Evolutionary conservation across 106 monocot genomes (phyloP).

Genomic region (Hemerocallis citrina): DNA sequence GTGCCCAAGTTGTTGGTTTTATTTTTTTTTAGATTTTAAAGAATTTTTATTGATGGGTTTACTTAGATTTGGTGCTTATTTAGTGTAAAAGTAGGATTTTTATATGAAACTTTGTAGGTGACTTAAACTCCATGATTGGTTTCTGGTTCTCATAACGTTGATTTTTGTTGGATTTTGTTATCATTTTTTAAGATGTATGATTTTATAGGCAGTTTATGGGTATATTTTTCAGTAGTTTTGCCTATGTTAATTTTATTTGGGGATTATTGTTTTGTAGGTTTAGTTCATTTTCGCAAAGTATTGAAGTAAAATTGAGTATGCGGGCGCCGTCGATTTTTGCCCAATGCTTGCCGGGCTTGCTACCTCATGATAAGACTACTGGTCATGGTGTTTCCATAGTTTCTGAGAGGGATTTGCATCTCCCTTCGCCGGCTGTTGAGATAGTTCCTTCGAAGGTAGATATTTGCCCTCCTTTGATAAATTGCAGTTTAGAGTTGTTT

Average conservation of each 20-base stretch:
- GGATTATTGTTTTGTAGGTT: not conserved
- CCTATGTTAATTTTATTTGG: not conserved
- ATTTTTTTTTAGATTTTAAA: too few species aligned
- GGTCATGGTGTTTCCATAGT: slow-evolving; percentile 31
- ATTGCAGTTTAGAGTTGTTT: too few species aligned
- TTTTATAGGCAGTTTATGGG: not conserved
- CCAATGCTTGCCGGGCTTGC: slow-evolving; percentile 54
- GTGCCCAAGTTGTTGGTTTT: too few species aligned
- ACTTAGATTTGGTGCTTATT: not conserved
- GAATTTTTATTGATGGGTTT: not conserved
- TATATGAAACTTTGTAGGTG: not conserved
- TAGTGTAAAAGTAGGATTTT: not conserved
- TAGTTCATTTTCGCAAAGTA: not conserved
- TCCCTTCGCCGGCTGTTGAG: slow-evolving; percentile 76
- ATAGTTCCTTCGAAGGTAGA: slow-evolving; percentile 69
- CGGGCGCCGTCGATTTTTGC: slow-evolving; percentile 46
- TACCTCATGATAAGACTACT: slow-evolving; percentile 35
- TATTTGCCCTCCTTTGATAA: not conserved
- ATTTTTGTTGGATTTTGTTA: not conserved
- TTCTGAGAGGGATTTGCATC: slow-evolving; percentile 49
- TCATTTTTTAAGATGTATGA: not conserved
- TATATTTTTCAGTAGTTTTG: not conserved
- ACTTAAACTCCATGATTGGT: not conserved
- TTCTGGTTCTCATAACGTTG: not conserved
- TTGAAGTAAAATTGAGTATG: slow-evolving; percentile 27